A percentile compares a stretch with the other conserved stretches of the same genome.
phyloP scores from a whole-genome alignment of 306 rosid species.

The Prunus persica region Prunus_persica_NCBIv2 NC_034009.1:2822501-2823000 shows the following conservation, averaged over 20 bases:
- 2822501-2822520: conserved; percentile 46
- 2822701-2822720: background rate
- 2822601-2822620: conserved; percentile 71
- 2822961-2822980: background rate
- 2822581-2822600: conserved; percentile 63
- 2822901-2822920: background rate
- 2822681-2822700: background rate
- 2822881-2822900: conserved; percentile 51
- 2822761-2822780: conserved; percentile 53
- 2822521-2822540: conserved; percentile 71
- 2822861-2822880: conserved; percentile 53
- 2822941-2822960: background rate
- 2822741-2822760: conserved; percentile 33
- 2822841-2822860: conserved; percentile 70
- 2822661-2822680: background rate
- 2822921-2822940: background rate
- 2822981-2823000: background rate
- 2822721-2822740: background rate
- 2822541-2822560: conserved; percentile 61
- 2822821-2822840: conserved; percentile 58
- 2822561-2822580: conserved; percentile 71
- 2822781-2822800: conserved; percentile 58
- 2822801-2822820: conserved; percentile 50
- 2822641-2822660: background rate
- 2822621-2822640: conserved; percentile 5